Conservation (phyloP, 441 rosid genomes). For the Breynia disticha region DNA sequence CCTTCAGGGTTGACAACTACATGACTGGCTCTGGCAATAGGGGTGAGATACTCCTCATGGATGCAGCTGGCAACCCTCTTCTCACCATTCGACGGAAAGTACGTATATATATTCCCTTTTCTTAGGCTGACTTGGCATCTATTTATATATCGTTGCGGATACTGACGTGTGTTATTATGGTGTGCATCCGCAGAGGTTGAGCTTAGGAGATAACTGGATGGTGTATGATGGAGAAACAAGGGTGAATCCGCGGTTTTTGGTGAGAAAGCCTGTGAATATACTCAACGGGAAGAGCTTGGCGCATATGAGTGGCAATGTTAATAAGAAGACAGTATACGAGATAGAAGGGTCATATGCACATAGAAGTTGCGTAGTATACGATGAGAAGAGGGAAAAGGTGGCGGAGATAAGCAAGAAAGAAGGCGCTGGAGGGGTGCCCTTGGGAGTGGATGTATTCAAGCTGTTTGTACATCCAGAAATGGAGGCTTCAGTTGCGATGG, state of each 20-base stretch:
- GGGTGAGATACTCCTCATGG: slow-evolving; percentile 82
- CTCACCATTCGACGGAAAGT: slow-evolving; percentile 95
- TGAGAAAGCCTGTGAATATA: slow-evolving; percentile 43
- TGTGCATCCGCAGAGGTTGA: slow-evolving; percentile 40
- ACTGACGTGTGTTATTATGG: not conserved
- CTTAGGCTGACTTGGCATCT: too few relatives aligned
- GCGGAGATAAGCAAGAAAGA: slow-evolving; percentile 70
- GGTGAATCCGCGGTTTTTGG: slow-evolving; percentile 42
- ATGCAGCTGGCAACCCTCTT: slow-evolving; percentile 69
- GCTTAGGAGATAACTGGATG: slow-evolving; percentile 69
- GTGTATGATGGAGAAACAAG: slow-evolving; percentile 68
- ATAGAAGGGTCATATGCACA: slow-evolving; percentile 71
- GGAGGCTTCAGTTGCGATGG: slow-evolving; percentile 60
- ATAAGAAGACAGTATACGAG: slow-evolving; percentile 36
- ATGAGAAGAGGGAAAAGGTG: slow-evolving; percentile 37
- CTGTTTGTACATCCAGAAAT: slow-evolving; percentile 58
- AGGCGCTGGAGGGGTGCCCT: slow-evolving; percentile 42
- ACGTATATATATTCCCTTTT: not conserved
- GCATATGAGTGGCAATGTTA: slow-evolving; percentile 21
- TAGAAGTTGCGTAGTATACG: slow-evolving; percentile 63
- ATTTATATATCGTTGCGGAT: not conserved
- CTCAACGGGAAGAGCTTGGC: slow-evolving; percentile 46
- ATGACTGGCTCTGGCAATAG: slow-evolving; percentile 30
- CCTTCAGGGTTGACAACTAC: slow-evolving; percentile 79
- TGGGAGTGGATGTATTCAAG: slow-evolving; percentile 62